Evolutionary conservation across 2,329 filamentous ascomycete species (phyloP), one percentile per base, ranked within the genome.

Genomic region (Colletotrichum incanum): DNA sequence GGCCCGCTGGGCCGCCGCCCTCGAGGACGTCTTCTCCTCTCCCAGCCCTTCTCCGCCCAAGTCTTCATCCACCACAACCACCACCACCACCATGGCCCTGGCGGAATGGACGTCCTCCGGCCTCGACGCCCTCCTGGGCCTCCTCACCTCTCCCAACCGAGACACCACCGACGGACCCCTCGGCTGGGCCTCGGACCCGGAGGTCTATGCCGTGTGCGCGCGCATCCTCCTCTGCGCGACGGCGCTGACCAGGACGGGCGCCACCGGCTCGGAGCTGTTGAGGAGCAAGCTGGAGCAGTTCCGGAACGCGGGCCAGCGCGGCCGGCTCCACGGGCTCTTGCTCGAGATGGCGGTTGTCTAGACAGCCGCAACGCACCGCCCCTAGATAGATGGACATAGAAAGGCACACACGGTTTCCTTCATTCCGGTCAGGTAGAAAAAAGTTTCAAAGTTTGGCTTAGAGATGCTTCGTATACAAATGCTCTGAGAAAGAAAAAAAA

Each of bases 151-250:
- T 5, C 55, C 14, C 1, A 60, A 70, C 20, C 74, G 81, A 18
- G 31, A n/a, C 31, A 18, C 11, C 52, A 9, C 12, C 52, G 93
- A 94, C 77, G 92, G 92, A 0, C 86, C 92, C 11, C 82, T 97
- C 43, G 93, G 94, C 8, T 95, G 93, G 91, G 88, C 89, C 1
- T 91, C 92, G 1, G 91, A 91, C 67, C 86, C 91, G 0, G 89
- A 91, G 39, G 89, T 92, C 1, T 96, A 95, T 79, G 86, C 87
- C 2, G 82, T 93, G 52, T 89, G 88, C 58, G 83, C 84, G 6
- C 82, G 85, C 18, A 76, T 89, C n/a, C 56, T 88, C n/a, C 76
- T 82, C 3, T 78, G 80, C 34, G 84, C 82, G 0, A 78, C 78
- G 26, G 80, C 83, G 7, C 72, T 88, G 67, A 67, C 45, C 16